A percentile compares a stretch with the other conserved stretches of the same genome.
These are phyloP conservation scores for Saturnispora mendoncae DNA, from an alignment of 805 yeast genomes.

Conservation along the genomic window DNA sequence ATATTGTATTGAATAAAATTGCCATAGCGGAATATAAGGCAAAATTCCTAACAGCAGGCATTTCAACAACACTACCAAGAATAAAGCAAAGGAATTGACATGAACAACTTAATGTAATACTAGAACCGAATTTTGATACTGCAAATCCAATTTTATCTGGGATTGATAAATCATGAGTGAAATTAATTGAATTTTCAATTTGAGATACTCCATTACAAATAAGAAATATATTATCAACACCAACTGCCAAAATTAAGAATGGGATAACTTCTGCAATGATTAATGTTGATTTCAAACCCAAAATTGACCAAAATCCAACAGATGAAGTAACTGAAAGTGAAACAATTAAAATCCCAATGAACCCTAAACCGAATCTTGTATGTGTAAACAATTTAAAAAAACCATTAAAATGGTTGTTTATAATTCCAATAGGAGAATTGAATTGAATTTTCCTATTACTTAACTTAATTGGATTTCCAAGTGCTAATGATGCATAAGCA, in stretches of 20 bases:
- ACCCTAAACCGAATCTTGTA: slow-evolving; percentile 69
- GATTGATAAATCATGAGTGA: slow-evolving; percentile 32
- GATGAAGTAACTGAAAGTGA: slow-evolving; percentile 72
- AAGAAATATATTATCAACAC: slow-evolving; percentile 86
- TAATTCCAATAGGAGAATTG: slow-evolving; percentile 6
- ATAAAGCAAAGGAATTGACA: slow-evolving; percentile 75
- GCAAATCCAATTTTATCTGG: slow-evolving; percentile 56
- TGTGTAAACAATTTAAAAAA: slow-evolving; percentile 25
- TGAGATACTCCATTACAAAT: slow-evolving; percentile 69
- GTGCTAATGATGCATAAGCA: slow-evolving; percentile 72
- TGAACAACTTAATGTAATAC: slow-evolving; percentile 66
- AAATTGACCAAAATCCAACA: slow-evolving; percentile 66
- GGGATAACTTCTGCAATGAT: slow-evolving; percentile 97
- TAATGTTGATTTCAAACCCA: slow-evolving; percentile 80
- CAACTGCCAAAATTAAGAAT: slow-evolving; percentile 83
- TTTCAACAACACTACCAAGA: slow-evolving; percentile 70
- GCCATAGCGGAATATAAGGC: slow-evolving; percentile 89
- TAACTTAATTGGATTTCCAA: slow-evolving; percentile 40
- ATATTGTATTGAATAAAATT: slow-evolving; percentile 59
- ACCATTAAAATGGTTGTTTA: slow-evolving; percentile 6
- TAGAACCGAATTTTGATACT: slow-evolving; percentile 74
- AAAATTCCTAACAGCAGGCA: slow-evolving; percentile 96
- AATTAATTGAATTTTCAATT: slow-evolving; percentile 33
- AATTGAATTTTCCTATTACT: not conserved
- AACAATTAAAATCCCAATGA: slow-evolving; percentile 78